Conservation (phyloP, 768 basidiomycete species). For the Lentinus tigrinus region DNA sequence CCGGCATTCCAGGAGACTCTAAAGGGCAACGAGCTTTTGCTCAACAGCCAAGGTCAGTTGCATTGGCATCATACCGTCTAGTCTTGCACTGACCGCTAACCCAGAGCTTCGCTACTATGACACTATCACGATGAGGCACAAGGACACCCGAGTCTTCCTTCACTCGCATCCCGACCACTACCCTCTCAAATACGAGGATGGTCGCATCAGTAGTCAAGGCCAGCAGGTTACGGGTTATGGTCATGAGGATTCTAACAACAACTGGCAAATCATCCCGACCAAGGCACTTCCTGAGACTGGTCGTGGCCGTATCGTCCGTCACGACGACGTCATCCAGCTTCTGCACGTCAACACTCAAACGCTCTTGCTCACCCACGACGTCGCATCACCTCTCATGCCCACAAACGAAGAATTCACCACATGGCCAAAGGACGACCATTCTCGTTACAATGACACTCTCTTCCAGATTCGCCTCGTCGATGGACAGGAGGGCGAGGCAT, state of each 20-base stretch:
- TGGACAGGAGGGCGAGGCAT: constrained; percentile 73
- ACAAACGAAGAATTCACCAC: constrained; percentile 99
- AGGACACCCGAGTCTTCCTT: constrained; percentile 88
- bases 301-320: constrained; percentile 87
- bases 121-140: constrained; percentile 83
- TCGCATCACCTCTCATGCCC: constrained; percentile 94
- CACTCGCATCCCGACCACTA: constrained; percentile 93
- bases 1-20: constrained; percentile 98
- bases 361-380: constrained; percentile 90
- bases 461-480: constrained; percentile 78
- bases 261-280: constrained; percentile 94
- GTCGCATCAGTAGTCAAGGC: constrained; percentile 92
- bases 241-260: constrained; percentile 91
- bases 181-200: constrained; percentile 92
- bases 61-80: neutral
- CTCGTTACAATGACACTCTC: constrained; percentile 83
- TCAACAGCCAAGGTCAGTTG: constrained; percentile 83
- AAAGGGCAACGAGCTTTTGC: constrained; percentile 83
- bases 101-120: constrained; percentile 94
- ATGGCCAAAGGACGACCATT: constrained; percentile 74
- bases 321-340: constrained; percentile 86
- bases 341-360: constrained; percentile 85
- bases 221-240: constrained; percentile 97
- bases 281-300: constrained; percentile 93
- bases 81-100: neutral